These are phyloP conservation scores for Tremella yokohamensis DNA, from an alignment of 768 basidiomycete species.

Conservation along the genomic window DNA sequence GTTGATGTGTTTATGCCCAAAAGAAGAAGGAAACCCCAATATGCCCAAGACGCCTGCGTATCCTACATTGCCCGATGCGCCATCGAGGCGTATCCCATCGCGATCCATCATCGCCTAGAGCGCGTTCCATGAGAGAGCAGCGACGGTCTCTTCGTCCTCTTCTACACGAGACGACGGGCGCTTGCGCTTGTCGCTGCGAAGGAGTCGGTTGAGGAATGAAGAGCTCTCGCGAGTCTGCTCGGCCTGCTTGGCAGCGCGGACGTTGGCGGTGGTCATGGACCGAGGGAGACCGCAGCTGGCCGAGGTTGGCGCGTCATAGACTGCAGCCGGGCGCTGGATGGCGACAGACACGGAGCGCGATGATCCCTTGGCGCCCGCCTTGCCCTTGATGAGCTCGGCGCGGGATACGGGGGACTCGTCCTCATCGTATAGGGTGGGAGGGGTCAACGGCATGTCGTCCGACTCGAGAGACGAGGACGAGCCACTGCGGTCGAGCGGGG, in stretches of 20 bases:
- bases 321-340: constrained; percentile 31
- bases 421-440: constrained; percentile 8
- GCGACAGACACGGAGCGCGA: constrained; percentile 26
- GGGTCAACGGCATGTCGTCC: constrained; percentile 39
- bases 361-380: not conserved
- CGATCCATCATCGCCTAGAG: too few species aligned
- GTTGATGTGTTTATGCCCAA: too few species aligned
- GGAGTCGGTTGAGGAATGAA: constrained; percentile 26
- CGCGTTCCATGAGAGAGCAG: constrained; percentile 27
- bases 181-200: constrained; percentile 14
- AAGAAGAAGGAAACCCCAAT: too few species aligned
- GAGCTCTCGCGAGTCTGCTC: constrained; percentile 2
- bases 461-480: constrained; percentile 50
- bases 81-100: too few species aligned
- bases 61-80: too few species aligned
- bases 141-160: constrained; percentile 34
- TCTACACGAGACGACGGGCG: constrained; percentile 11
- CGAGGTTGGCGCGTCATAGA: constrained; percentile 34
- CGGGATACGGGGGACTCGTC: constrained; percentile 15
- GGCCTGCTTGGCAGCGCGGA: not conserved
- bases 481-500: constrained; percentile 48
- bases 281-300: constrained; percentile 25
- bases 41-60: too few species aligned
- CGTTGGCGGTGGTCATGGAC: constrained; percentile 22
- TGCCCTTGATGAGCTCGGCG: constrained; percentile 8